Conservation (phyloP, 768 basidiomycete species). For the Roridomyces roridus region DNA sequence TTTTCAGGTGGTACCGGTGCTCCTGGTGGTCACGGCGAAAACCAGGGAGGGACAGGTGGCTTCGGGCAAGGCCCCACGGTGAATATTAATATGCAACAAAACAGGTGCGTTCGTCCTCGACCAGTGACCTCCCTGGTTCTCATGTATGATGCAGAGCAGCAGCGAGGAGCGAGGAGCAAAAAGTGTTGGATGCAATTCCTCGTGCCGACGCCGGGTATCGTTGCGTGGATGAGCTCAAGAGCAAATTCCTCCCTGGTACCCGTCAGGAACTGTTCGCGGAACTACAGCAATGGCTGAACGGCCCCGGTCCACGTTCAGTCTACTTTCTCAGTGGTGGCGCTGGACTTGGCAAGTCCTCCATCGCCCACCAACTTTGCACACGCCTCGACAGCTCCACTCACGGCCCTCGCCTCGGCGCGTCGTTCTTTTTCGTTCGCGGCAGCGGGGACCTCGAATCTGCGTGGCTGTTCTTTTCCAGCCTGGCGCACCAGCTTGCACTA, state of each 20-base stretch:
- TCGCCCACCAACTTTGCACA: constrained; percentile 3
- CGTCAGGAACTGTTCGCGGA: constrained; percentile 1
- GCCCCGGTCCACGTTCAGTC: too few relatives aligned
- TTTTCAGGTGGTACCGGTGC: too few relatives aligned
- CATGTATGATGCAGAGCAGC: too few relatives aligned
- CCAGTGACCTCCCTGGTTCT: too few relatives aligned
- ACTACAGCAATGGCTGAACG: not conserved
- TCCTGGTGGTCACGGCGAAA: too few relatives aligned
- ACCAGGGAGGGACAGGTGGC: too few relatives aligned
- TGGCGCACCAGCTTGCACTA: constrained; percentile 1
- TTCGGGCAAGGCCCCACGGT: too few relatives aligned
- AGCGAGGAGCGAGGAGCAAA: too few relatives aligned
- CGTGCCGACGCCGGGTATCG: too few relatives aligned
- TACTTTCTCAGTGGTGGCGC: constrained; percentile 6
- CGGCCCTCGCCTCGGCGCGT: not conserved
- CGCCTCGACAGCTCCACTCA: not conserved
- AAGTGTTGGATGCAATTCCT: too few relatives aligned
- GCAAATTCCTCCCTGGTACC: not conserved
- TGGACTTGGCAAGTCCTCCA: constrained; percentile 7
- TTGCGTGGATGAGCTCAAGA: constrained; percentile 2
- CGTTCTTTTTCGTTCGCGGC: constrained; percentile 5
- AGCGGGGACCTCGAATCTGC: not conserved
- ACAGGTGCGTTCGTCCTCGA: too few relatives aligned
- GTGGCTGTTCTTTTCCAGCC: not conserved
- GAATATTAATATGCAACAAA: too few relatives aligned